Evolutionary conservation across 192 early-diverging fungal genomes (phyloP).

Genomic region (Dimargaris xerosporica): DNA sequence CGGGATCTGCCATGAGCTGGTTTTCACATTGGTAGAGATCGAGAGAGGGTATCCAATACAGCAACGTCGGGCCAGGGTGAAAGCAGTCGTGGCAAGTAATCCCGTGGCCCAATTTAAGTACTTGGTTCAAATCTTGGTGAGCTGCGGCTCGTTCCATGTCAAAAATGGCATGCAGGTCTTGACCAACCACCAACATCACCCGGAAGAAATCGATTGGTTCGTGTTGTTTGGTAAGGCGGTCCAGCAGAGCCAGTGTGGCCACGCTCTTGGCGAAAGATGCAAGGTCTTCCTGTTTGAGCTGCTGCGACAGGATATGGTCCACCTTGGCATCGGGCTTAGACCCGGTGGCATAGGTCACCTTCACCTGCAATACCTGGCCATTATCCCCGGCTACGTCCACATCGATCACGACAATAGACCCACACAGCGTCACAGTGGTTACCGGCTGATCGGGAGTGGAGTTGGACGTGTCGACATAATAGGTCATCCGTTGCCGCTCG

Average conservation of each 20-base stretch:
- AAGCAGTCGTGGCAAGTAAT: background rate
- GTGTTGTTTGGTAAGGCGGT: conserved; percentile 3
- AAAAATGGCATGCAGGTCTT: background rate
- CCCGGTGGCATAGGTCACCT: conserved; percentile 7
- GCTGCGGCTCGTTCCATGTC: background rate
- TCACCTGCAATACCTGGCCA: background rate
- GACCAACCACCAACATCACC: background rate
- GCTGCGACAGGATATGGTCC: background rate
- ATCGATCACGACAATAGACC: conserved; percentile 1
- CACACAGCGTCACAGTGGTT: conserved; percentile 6
- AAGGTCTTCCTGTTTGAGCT: background rate
- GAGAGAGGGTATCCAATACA: conserved; percentile 4
- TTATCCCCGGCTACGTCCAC: background rate
- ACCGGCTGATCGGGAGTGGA: background rate
- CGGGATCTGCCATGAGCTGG: background rate
- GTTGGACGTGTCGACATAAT: background rate
- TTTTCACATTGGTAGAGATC: background rate
- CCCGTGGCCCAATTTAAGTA: background rate
- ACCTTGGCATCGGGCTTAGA: background rate
- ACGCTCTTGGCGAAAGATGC: conserved; percentile 3
- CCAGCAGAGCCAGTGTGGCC: background rate
- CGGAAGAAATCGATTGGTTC: conserved; percentile 5
- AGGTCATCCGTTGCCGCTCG: background rate
- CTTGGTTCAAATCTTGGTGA: no score
- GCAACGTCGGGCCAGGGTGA: background rate